Evolutionary conservation across 768 basidiomycete species (phyloP), one percentile per base, ranked within the genome.

Genomic region (Austroboletus eburneus): DNA sequence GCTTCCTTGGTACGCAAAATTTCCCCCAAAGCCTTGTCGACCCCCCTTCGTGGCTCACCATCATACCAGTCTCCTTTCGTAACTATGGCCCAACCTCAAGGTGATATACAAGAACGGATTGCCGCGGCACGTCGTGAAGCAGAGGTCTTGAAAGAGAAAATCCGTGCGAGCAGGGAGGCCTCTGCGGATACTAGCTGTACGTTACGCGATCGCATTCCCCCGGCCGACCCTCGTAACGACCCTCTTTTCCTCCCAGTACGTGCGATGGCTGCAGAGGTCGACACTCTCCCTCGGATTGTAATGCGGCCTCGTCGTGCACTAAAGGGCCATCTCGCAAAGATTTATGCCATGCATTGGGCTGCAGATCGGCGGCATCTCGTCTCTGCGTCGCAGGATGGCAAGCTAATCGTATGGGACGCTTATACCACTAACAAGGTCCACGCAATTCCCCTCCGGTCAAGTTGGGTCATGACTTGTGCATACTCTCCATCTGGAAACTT

Each of bases 351-450:
- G 90, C 96, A 99, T 69, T 99, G 96, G 96, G 88, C 95, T 27
- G 84, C 88, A 43, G 95, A 99, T 75, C 82, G 92, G 62, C 79
- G 96, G 59, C 95, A 99, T 74, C 82, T 99, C 50, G 95, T 99
- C 29, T 98, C 96, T 14, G 95, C 95, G n/a, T 98, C 95, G 3
- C 95, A 99, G 67, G 95, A 99, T 64, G 95, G 95, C 43, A 99
- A 99, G 69, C 81, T 99, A 49, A 98, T 99, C 64, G 95, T 99
- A 44, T 99, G 95, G 95, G 95, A 99, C 69, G 95, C 95, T 42
- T 98, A 98, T 71, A 98, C 95, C n/a, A 96, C 94, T 48, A 99
- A 99, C 80, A 99, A 99, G 75, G 95, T 99, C 50, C 96, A 99
- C 64, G 95, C 95, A 57, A 99, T 99, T 66, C 95, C 95, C 42